phyloP scores from a whole-genome alignment of 192 early-diverging fungal genomes.

The Coemansia sp. region DNA sequence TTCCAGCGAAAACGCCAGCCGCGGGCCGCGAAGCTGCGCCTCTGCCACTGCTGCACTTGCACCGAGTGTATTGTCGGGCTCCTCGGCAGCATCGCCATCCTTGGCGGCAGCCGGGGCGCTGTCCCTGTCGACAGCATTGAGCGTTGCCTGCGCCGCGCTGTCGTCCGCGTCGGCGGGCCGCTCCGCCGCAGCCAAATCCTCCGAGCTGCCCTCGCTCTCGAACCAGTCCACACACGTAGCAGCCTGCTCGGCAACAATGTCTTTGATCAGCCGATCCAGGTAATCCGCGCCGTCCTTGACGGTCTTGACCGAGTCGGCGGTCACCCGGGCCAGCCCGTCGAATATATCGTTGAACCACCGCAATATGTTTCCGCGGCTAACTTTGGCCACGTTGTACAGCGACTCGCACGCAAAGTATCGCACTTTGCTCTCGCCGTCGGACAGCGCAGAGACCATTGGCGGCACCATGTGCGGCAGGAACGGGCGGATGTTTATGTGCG shows the following conservation, averaged over 20 bases:
- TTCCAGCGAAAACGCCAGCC: constrained; percentile 81
- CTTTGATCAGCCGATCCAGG: constrained; percentile 92
- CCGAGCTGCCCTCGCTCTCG: constrained; percentile 6
- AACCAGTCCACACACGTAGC: constrained; percentile 65
- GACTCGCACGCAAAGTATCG: constrained; percentile 98
- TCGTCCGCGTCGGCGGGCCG: background rate
- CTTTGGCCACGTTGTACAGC: constrained; percentile 98
- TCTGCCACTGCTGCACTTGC: background rate
- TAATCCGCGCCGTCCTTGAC: constrained; percentile 96
- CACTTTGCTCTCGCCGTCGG: constrained; percentile 88
- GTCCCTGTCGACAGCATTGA: background rate
- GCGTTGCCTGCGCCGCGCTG: background rate
- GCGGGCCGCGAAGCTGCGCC: constrained; percentile 4
- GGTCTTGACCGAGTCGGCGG: constrained; percentile 78
- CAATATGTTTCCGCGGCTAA: constrained; percentile 83
- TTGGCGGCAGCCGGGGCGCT: no score
- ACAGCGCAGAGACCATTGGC: constrained; percentile 90
- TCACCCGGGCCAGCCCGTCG: constrained; percentile 91
- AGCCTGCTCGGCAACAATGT: constrained; percentile 91
- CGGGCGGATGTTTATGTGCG: constrained; percentile 62
- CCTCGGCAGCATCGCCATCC: background rate
- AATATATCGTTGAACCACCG: constrained; percentile 96
- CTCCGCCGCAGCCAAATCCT: background rate
- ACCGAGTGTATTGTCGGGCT: background rate
- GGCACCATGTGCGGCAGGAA: constrained; percentile 83